phyloP scores from a whole-genome alignment of 2,329 filamentous ascomycete genomes.

The Nothophaeocryptopus gaeumannii region DNA sequence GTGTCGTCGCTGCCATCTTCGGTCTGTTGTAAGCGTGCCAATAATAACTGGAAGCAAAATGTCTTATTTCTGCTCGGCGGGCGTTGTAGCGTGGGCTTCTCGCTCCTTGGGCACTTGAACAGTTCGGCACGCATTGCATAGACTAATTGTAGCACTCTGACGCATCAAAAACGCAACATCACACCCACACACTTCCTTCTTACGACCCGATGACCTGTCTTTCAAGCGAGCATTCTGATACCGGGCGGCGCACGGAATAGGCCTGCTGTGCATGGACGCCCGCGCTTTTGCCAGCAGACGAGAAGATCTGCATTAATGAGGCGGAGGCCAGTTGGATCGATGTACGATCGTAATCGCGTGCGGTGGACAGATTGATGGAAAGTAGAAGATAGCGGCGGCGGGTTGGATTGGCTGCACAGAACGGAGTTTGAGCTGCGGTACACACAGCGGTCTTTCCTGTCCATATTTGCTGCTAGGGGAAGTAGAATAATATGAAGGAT shows the following conservation, averaged over 20 bases:
- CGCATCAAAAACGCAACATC: conserved; percentile 19
- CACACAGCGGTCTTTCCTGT: background rate
- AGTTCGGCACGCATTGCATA: conserved; percentile 29
- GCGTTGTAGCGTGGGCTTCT: conserved; percentile 20
- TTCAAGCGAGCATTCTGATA: conserved; percentile 18
- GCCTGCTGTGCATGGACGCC: conserved; percentile 15
- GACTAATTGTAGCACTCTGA: conserved; percentile 36
- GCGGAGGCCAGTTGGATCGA: background rate
- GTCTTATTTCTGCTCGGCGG: conserved; percentile 23
- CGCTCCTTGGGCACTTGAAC: conserved; percentile 23
- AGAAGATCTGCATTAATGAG: background rate
- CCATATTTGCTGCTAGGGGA: background rate
- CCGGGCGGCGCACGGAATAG: conserved; percentile 8
- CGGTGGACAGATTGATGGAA: conserved; percentile 5
- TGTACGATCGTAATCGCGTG: conserved; percentile 10
- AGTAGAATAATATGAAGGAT: conserved; percentile 12
- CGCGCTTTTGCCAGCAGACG: conserved; percentile 10
- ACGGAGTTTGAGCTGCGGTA: conserved; percentile 6
- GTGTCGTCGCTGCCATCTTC: conserved; percentile 49
- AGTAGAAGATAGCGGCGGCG: conserved; percentile 11
- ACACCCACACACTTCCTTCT: conserved; percentile 17
- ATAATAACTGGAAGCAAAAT: conserved; percentile 7
- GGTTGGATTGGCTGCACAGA: conserved; percentile 10
- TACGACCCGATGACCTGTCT: conserved; percentile 21
- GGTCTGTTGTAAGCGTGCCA: conserved; percentile 41